A percentile compares a stretch with the other conserved stretches of the same genome.
Conservation (phyloP, 2,329 filamentous ascomycete genomes). For the Bipolaris cookei region DNA sequence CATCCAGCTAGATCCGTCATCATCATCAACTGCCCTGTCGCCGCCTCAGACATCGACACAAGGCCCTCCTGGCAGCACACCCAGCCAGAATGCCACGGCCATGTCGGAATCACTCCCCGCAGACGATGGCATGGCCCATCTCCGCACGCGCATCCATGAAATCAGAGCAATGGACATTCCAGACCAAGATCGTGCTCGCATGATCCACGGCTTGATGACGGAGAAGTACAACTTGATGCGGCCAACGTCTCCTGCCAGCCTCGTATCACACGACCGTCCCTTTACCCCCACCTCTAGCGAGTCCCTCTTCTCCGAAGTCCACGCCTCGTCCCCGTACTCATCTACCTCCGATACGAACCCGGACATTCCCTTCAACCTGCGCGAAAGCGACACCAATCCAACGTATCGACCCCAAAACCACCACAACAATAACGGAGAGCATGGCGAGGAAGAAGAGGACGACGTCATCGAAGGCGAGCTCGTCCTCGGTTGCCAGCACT, state of each 20-base stretch:
- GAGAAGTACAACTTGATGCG: conserved; percentile 53
- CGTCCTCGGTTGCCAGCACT: conserved; percentile 83
- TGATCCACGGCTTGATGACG: conserved; percentile 59
- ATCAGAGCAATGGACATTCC: conserved; percentile 53
- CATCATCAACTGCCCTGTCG: conserved; percentile 33
- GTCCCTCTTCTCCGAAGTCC: conserved; percentile 44
- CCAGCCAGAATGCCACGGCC: conserved; percentile 32
- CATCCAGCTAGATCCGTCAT: conserved; percentile 32
- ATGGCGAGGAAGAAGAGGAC: conserved; percentile 56
- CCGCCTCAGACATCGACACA: conserved; percentile 30
- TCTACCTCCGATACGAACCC: conserved; percentile 42
- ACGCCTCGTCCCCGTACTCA: conserved; percentile 45
- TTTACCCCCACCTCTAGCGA: conserved; percentile 47
- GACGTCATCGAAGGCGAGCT: conserved; percentile 56
- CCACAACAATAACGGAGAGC: conserved; percentile 42
- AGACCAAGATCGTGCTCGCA: conserved; percentile 57
- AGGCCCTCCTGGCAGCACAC: conserved; percentile 13
- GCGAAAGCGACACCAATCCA: conserved; percentile 41
- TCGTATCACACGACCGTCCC: conserved; percentile 48
- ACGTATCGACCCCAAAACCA: conserved; percentile 34
- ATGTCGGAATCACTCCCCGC: conserved; percentile 53
- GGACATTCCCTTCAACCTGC: conserved; percentile 46
- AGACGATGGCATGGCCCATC: conserved; percentile 58
- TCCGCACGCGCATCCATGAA: conserved; percentile 56
- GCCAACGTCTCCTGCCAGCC: conserved; percentile 48